These are phyloP conservation scores for Silene coronaria DNA, from an alignment of 179 eudicot genomes.

Conservation along the genomic window DNA sequence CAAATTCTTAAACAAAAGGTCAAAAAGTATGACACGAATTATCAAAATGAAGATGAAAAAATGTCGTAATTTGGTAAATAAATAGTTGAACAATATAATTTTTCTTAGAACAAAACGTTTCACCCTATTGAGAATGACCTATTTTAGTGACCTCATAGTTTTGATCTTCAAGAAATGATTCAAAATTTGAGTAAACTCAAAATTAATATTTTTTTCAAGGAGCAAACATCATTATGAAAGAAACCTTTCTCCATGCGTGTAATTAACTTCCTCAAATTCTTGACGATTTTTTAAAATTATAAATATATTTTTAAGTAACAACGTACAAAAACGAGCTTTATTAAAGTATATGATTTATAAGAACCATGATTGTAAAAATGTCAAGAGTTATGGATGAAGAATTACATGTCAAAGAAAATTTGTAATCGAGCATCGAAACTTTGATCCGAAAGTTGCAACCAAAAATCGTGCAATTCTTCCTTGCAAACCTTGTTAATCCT, in stretches of 20 bases:
- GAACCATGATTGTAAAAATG: neutral
- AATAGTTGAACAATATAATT: neutral
- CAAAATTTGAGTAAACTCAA: neutral
- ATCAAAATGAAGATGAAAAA: neutral
- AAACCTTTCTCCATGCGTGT: conserved; percentile 15
- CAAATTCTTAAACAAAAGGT: neutral
- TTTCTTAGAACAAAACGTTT: neutral
- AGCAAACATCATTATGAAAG: conserved; percentile 2
- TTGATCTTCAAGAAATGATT: conserved; percentile 10
- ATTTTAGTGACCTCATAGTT: conserved; percentile 9
- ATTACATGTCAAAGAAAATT: conserved; percentile 84
- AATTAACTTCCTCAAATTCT: conserved; percentile 3
- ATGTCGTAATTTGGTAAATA: neutral
- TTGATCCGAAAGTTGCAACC: conserved; percentile 82
- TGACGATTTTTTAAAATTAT: neutral
- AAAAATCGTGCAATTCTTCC: conserved; percentile 77
- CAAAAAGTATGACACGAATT: neutral
- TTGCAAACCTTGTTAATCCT: conserved; percentile 47
- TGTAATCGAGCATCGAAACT: conserved; percentile 94
- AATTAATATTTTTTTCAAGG: neutral
- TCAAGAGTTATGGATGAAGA: neutral
- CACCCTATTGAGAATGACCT: conserved; percentile 19
- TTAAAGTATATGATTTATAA: neutral
- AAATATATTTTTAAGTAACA: neutral
- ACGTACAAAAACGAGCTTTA: neutral